Base-by-base conservation (phyloP, 495 filamentous ascomycete genomes). In the Penicillium bovifimosum region DNA sequence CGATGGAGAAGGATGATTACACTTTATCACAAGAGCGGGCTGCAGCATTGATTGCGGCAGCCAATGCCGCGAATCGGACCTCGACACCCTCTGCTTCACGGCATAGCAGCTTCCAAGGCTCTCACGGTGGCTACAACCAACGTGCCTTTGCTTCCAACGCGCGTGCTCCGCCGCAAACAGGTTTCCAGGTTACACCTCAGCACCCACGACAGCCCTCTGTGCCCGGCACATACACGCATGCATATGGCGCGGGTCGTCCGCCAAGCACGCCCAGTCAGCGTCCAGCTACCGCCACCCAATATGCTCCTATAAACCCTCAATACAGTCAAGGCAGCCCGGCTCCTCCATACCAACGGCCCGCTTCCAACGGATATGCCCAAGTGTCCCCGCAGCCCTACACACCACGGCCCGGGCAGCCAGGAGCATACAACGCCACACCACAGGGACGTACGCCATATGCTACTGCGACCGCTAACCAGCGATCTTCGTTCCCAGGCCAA, bases 1-100 rank as follows among this genome's bases (percentile, higher is more conserved):
- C 85, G 11, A 87, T 96, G 85, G 90, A 96, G 61, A 88, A 91
- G 63, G 90, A 95, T 57, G 88, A 92, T 53, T 69, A 73, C 41
- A 68, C 68, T 11, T 45, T 70, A 14, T 67, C 74, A 31, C 69
- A 70, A 55, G 67, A 71, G 50, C 66, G 72, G 18, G 58, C 63
- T 4, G 61, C 66, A 8, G 62, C 65, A 33, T 55, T 67, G 35
- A 60, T 65, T n/a, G 55, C 59, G n/a, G 47, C 67, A 9, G 41
- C 59, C 31, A 61, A 52, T 33, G 55, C 58, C 26, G 62, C 62
- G 9, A 65, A 64, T 35, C 66, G 69, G 27, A 68, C 55, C 20
- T 63, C 67, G 13, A 71, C 72, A 3, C 68, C 60, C 36, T 54
- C 51, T 35, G 41, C 41, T 36, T 64, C 62, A 24, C 67, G 68